These are phyloP conservation scores for Neoboletus subvelutipes DNA, from an alignment of 768 basidiomycete genomes.

Conservation along the genomic window DNA sequence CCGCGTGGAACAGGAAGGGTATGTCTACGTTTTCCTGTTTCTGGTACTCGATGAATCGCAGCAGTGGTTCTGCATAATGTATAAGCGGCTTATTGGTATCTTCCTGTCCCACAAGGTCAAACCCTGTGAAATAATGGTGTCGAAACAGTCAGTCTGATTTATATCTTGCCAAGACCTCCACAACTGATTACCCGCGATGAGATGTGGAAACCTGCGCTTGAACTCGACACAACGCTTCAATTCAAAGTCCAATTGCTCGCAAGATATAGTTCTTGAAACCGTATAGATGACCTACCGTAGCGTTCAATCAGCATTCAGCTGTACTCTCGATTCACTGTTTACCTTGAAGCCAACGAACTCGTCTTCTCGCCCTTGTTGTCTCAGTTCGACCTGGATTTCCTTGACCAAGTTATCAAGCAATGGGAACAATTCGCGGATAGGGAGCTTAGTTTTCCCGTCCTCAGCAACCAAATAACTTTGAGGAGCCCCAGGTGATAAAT, in stretches of 20 bases:
- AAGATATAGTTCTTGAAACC: slow-evolving; percentile 35
- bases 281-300: slow-evolving; percentile 42
- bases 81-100: slow-evolving; percentile 40
- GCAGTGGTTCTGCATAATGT: slow-evolving; percentile 39
- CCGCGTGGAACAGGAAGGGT: slow-evolving; percentile 50
- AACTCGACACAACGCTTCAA: slow-evolving; percentile 43
- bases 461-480: slow-evolving; percentile 41
- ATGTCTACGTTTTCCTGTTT: slow-evolving; percentile 28
- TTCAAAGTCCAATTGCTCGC: slow-evolving; percentile 42
- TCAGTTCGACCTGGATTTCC: slow-evolving; percentile 36
- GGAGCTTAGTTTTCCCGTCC: slow-evolving; percentile 38
- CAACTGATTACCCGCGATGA: slow-evolving; percentile 38
- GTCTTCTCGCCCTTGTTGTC: slow-evolving; percentile 37
- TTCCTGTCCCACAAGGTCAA: slow-evolving; percentile 51
- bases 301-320: not conserved
- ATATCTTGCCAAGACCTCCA: too few relatives aligned
- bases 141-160: too few relatives aligned
- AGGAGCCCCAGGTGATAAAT: not conserved
- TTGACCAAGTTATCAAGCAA: slow-evolving; percentile 37
- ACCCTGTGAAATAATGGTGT: slow-evolving; percentile 29
- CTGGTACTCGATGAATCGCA: slow-evolving; percentile 39
- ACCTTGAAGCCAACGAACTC: slow-evolving; percentile 45
- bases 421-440: slow-evolving; percentile 36
- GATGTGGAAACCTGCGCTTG: slow-evolving; percentile 46
- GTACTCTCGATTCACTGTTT: not conserved